phyloP scores from a whole-genome alignment of 495 filamentous ascomycete genomes.

The Xanthoparmelia taractica region DNA sequence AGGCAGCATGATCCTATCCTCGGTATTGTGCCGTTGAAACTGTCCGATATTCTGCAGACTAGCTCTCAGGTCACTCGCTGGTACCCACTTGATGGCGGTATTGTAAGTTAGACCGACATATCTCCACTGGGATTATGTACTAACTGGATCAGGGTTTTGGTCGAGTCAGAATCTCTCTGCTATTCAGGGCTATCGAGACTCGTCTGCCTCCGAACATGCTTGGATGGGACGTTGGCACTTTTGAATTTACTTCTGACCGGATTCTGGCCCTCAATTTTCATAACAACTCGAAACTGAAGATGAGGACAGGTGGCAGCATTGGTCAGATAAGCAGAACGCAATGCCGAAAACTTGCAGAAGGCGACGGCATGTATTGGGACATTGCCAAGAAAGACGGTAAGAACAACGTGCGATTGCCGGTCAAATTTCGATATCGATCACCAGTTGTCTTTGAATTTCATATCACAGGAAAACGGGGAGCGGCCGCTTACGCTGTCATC shows the following conservation, averaged over 20 bases:
- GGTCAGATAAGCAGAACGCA: conserved; percentile 56
- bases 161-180: conserved; percentile 77
- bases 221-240: conserved; percentile 89
- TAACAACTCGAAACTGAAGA: conserved; percentile 54
- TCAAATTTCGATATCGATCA: conserved; percentile 80
- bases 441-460: conserved; percentile 87
- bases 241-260: conserved; percentile 68
- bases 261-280: conserved; percentile 54
- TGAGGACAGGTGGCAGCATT: conserved; percentile 78
- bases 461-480: conserved; percentile 53
- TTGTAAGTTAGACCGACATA: conserved; percentile 30
- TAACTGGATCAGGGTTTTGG: conserved; percentile 68
- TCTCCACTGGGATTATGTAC: conserved; percentile 49
- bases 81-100: conserved; percentile 61
- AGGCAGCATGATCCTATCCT: conserved; percentile 92
- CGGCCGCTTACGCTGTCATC: conserved; percentile 66
- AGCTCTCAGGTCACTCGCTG: conserved; percentile 68
- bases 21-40: conserved; percentile 77
- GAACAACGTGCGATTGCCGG: conserved; percentile 64
- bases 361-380: conserved; percentile 59
- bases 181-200: conserved; percentile 81
- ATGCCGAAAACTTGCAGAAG: conserved; percentile 49
- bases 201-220: conserved; percentile 71
- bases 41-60: conserved; percentile 79
- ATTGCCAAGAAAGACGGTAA: conserved; percentile 49